These are phyloP conservation scores for Colletotrichum kahawae DNA, from an alignment of 2,329 filamentous ascomycete genomes.

Conservation along the genomic window DNA sequence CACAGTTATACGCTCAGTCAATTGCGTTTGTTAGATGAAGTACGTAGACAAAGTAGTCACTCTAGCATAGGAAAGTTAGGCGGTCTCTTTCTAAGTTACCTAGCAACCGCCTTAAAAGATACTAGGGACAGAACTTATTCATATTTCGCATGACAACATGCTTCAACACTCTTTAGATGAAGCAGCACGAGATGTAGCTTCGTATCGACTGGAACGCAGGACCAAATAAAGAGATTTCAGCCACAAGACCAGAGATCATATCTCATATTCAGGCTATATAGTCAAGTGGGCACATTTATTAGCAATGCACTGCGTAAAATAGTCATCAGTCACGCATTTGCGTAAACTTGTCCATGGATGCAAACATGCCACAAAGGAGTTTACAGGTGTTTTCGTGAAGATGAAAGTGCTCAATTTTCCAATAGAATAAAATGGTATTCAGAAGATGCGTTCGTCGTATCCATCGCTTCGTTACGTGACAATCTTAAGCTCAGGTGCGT, in stretches of 20 bases:
- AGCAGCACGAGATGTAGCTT: neutral
- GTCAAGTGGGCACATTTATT: too few species aligned
- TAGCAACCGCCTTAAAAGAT: neutral
- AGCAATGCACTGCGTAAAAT: too few species aligned
- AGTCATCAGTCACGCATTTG: neutral
- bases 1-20: neutral
- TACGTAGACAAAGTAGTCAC: too few species aligned
- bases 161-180: neutral
- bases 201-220: neutral
- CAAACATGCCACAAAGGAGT: neutral
- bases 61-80: too few species aligned
- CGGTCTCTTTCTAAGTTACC: too few species aligned
- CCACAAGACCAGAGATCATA: neutral
- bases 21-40: neutral
- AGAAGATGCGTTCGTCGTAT: too few species aligned
- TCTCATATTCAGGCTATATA: neutral
- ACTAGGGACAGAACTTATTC: neutral
- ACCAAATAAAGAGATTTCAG: neutral
- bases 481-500: neutral
- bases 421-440: neutral
- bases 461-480: neutral
- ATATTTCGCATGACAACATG: neutral
- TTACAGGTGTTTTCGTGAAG: neutral
- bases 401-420: neutral
- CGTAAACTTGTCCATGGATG: neutral